Evolutionary conservation across 345 rosid species (phyloP).

Genomic region (Eucalyptus pauciflora): DNA sequence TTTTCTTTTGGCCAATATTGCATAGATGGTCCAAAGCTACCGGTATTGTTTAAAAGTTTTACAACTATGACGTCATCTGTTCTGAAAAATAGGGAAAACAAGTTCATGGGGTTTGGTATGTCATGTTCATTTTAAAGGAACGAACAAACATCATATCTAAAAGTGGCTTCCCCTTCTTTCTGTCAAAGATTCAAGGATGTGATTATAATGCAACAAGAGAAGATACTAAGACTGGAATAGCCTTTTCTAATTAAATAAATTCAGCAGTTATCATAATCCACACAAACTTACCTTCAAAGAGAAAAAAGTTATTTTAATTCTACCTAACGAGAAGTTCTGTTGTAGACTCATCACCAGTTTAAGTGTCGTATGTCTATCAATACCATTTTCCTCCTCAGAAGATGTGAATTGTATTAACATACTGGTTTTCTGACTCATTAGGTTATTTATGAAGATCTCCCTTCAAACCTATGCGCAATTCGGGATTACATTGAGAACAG

Average conservation of each 20-base stretch:
- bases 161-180: neutral
- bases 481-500: slow-evolving; percentile 79
- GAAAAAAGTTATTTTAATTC: neutral
- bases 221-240: neutral
- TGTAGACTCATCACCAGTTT: neutral
- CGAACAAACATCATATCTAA: neutral
- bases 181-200: neutral
- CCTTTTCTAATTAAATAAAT: neutral
- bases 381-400: neutral
- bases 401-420: neutral
- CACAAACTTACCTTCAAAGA: neutral
- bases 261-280: neutral
- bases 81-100: neutral
- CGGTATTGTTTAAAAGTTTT: neutral
- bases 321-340: neutral
- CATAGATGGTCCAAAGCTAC: neutral
- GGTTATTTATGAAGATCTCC: slow-evolving; percentile 98
- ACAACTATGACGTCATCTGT: neutral
- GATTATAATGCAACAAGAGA: neutral
- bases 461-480: slow-evolving; percentile 83
- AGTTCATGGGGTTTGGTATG: neutral
- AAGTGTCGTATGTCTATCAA: neutral
- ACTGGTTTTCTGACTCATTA: slow-evolving; percentile 4
- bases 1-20: neutral
- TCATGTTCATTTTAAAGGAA: neutral